phyloP scores from a whole-genome alignment of 805 yeast species.

The Lachancea lanzarotensis region DNA sequence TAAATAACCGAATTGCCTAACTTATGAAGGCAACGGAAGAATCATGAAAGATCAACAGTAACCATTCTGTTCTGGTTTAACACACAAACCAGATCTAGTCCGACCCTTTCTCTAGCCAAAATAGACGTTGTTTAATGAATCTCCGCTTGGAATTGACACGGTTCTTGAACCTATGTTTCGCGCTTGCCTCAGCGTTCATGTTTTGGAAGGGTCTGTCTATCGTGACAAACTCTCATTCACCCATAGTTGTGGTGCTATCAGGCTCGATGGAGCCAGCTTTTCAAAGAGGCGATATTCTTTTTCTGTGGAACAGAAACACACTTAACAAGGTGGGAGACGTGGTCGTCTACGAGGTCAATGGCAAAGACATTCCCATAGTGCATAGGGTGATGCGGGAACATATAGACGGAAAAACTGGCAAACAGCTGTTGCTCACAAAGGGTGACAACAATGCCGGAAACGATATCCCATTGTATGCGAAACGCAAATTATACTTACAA shows the following conservation, averaged over 20 bases:
- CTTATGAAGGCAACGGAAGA: no score
- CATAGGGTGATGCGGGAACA: constrained; percentile 92
- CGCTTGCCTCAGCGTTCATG: constrained; percentile 82
- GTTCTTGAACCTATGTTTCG: constrained; percentile 65
- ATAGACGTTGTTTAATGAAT: constrained; percentile 40
- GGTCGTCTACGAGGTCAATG: constrained; percentile 82
- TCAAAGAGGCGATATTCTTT: constrained; percentile 91
- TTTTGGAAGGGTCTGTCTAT: constrained; percentile 81
- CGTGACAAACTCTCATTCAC: constrained; percentile 77
- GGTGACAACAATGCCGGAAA: constrained; percentile 95
- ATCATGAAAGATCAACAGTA: no score
- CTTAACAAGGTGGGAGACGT: constrained; percentile 77
- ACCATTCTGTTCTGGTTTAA: no score
- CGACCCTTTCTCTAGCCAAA: no score
- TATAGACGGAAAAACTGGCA: constrained; percentile 21
- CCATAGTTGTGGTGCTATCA: constrained; percentile 91
- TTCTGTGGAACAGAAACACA: constrained; percentile 79
- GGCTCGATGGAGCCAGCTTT: constrained; percentile 99
- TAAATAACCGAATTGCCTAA: no score
- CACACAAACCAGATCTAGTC: no score
- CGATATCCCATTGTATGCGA: constrained; percentile 79
- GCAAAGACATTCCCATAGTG: constrained; percentile 87
- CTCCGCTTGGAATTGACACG: constrained; percentile 57
- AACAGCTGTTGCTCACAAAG: constrained; percentile 79
- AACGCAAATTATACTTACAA: constrained; percentile 67